Conservation (phyloP, 352 stramenopile genomes). For the Detonula confervacea region DNA sequence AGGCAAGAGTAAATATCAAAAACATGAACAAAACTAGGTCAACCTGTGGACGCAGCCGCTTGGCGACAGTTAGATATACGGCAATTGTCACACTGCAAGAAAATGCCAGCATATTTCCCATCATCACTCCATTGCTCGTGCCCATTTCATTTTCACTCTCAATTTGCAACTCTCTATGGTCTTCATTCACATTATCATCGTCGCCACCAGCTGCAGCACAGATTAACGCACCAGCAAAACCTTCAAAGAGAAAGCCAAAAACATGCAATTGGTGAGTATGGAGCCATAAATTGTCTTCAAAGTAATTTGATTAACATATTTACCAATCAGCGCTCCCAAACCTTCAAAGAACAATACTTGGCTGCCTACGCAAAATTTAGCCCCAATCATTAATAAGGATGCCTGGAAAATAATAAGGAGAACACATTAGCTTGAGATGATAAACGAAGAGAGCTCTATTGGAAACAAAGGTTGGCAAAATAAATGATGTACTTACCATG, state of each 20-base stretch:
- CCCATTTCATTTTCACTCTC: not conserved
- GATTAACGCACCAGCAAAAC: slow-evolving; percentile 48
- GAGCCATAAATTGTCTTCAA: not conserved
- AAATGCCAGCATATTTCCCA: slow-evolving; percentile 54
- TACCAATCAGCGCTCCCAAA: slow-evolving; percentile 28
- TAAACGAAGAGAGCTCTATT: not conserved
- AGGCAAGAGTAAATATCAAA: slow-evolving; percentile 64
- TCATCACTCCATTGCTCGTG: slow-evolving; percentile 4
- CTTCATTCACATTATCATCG: slow-evolving; percentile 6
- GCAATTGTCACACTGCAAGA: slow-evolving; percentile 20
- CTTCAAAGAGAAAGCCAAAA: slow-evolving; percentile 4
- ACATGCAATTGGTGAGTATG: not conserved
- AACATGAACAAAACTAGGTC: slow-evolving; percentile 64
- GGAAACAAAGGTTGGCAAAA: not conserved
- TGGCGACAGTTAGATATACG: slow-evolving; percentile 46
- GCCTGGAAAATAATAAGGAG: slow-evolving; percentile 39
- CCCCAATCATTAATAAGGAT: slow-evolving; percentile 51
- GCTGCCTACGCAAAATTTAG: slow-evolving; percentile 26
- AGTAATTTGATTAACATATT: not conserved
- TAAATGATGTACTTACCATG: not conserved
- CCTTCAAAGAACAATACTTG: slow-evolving; percentile 44
- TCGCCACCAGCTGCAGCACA: slow-evolving; percentile 33
- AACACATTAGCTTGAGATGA: not conserved
- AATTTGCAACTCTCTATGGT: not conserved
- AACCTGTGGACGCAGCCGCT: slow-evolving; percentile 32